Evolutionary conservation across 441 rosid genomes (phyloP), one percentile per base, ranked within the genome.

Genomic region (Omphalea diandra): DNA sequence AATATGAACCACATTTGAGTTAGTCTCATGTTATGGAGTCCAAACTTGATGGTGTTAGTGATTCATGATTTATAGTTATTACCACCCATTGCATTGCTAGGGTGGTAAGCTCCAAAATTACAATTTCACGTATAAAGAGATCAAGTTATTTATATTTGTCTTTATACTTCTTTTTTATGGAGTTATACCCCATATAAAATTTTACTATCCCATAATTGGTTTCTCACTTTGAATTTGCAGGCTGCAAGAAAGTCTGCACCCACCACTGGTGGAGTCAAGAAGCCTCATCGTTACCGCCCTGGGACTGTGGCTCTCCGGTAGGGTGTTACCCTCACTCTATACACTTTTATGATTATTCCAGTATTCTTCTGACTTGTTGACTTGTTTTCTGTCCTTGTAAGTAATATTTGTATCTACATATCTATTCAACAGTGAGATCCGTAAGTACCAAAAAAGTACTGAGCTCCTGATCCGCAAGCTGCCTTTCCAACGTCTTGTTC

Each of bases 221-320:
- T 59, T 35, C 27, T 47, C 35, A 26, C 52, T 27, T 60, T 60
- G 55, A 20, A 49, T 22, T 69, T 14, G 18, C 20, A 86, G 85
- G 91, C 87, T 7, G 85, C 86, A 35, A 80, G 89, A 58, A 87
- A 87, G 68, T 85, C 85, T 58, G 91, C 89, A 6, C 89, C 86
- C 0, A 82, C 89, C 29, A 87, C 83, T 29, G 91, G 90, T 2
- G 90, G 90, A 65, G 90, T 86, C 64, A 82, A 84, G 86, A 86
- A 86, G 77, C 88, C 88, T 46, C 88, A 86, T 57, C 78, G 86
- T 24, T 86, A 83, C 67, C 80, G 83, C 24, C 88, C 82, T 0
- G 87, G 86, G 56, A 83, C 86, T 26, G 87, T 84, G 18, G 89
- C 89, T 22, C 89, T 85, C 3, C 86, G 87, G 76, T 79, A 56